Evolutionary conservation across 2,329 filamentous ascomycete genomes (phyloP).

Genomic region (Claviceps monticola): DNA sequence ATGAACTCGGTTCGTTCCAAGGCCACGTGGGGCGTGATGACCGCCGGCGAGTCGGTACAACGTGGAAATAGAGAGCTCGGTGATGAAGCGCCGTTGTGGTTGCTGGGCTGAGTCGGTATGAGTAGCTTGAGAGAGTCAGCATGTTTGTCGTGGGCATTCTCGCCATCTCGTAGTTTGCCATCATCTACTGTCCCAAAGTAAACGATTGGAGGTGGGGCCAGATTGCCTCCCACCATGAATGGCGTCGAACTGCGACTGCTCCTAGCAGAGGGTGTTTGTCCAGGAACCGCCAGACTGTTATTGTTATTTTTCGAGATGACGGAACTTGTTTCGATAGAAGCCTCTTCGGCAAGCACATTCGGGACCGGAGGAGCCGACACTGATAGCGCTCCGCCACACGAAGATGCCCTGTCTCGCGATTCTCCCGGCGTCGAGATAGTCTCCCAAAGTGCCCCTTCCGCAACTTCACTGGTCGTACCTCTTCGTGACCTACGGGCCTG

Average conservation of each 20-base stretch:
- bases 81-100: slow-evolving; percentile 31
- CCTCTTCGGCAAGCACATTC: neutral
- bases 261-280: slow-evolving; percentile 6
- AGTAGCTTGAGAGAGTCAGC: slow-evolving; percentile 25
- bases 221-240: slow-evolving; percentile 25
- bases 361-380: neutral
- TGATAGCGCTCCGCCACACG: slow-evolving; percentile 4
- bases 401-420: slow-evolving; percentile 9
- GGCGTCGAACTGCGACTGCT: slow-evolving; percentile 11
- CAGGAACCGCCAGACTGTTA: slow-evolving; percentile 3
- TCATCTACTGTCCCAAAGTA: slow-evolving; percentile 6
- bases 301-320: neutral
- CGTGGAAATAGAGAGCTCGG: slow-evolving; percentile 52
- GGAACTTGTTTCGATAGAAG: neutral
- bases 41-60: slow-evolving; percentile 45
- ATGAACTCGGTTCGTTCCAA: slow-evolving; percentile 39
- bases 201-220: slow-evolving; percentile 27
- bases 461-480: slow-evolving; percentile 14
- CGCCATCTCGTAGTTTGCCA: neutral
- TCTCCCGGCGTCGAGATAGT: slow-evolving; percentile 2
- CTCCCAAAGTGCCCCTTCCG: slow-evolving; percentile 8
- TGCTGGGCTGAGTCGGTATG: slow-evolving; percentile 31
- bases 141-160: slow-evolving; percentile 2
- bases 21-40: slow-evolving; percentile 27
- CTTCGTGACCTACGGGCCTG: slow-evolving; percentile 13